Evolutionary conservation across 1,139 yeast species (phyloP), one percentile per base, ranked within the genome.

Genomic region (Saccharomyces hybrid): DNA sequence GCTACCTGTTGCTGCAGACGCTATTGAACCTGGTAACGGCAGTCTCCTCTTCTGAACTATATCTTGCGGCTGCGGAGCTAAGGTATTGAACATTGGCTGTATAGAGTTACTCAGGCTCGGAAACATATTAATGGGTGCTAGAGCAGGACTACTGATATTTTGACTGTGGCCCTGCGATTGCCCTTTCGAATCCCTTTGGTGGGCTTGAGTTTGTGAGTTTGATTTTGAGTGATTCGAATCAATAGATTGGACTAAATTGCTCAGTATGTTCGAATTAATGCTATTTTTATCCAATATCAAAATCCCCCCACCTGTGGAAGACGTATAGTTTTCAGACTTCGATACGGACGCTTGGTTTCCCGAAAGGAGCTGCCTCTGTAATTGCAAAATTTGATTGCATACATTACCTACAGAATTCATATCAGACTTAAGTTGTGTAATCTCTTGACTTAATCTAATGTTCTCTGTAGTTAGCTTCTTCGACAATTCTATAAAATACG

Each of bases 381-480:
- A 49, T 32, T 64, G 62, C 48, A 66, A 55, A 31, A 67, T 59
- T 51, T 68, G 68, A 28, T 61, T 58, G 44, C 70, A 61, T 58
- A 65, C 57, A 6, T 62, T 55, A 27, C 58, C 62, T 48, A 68
- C 60, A 9, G 62, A 55, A 29, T 56, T 57, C 14, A 68, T 46
- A 32, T 68, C 70, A 0, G 60, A 53, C 52, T 64, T 67, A 47
- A 68, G 50, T 31, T 59, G 61, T 3, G 61, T 57, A 8, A 68
- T 59, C 51, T 68, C 69, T 55, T 65, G 68, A 19, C 66, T 61
- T 31, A 67, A 52, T 49, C 68, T 58, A n/a, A 64, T 59, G 56
- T 67, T 68, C 53, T 68, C 70, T 2, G 66, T 60, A 1, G 68
- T 64, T 32, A 65, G 55, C 38, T 65, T 59, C 51, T 60, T 60